phyloP scores from a whole-genome alignment of 2,329 filamentous ascomycete species.

The Aspergillus calidoustus region DNA sequence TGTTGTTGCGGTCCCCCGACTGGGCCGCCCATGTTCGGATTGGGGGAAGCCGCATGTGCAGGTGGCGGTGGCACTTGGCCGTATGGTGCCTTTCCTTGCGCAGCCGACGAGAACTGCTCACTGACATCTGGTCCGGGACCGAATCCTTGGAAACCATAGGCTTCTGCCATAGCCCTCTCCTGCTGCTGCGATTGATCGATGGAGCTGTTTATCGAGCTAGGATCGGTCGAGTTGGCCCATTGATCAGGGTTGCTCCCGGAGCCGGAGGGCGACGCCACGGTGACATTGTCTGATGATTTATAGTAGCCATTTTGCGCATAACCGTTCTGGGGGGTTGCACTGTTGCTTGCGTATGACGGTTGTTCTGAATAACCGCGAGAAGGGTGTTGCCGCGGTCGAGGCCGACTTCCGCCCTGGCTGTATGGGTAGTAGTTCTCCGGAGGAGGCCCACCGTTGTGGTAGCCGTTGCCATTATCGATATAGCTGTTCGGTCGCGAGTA shows the following conservation, averaged over 20 bases:
- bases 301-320: constrained; percentile 63
- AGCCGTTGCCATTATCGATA: constrained; percentile 38
- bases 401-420: constrained; percentile 31
- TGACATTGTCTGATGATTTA: constrained; percentile 84
- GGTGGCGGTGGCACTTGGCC: constrained; percentile 19
- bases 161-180: constrained; percentile 54
- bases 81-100: constrained; percentile 19
- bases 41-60: constrained; percentile 21
- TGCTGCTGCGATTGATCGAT: constrained; percentile 70
- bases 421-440: constrained; percentile 53
- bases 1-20: constrained; percentile 30
- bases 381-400: constrained; percentile 38
- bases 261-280: constrained; percentile 67
- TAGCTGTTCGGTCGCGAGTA: constrained; percentile 52
- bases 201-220: constrained; percentile 92
- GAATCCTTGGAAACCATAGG: constrained; percentile 66
- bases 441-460: constrained; percentile 49
- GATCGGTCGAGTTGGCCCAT: constrained; percentile 81
- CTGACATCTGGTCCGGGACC: constrained; percentile 49
- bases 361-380: constrained; percentile 42
- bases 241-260: constrained; percentile 74
- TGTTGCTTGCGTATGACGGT: constrained; percentile 33
- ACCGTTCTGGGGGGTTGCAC: constrained; percentile 30
- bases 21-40: constrained; percentile 31
- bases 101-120: constrained; percentile 26